Conservation (phyloP, 1,284 basidiomycete genomes). For the Pseudozyma sp. region DNA sequence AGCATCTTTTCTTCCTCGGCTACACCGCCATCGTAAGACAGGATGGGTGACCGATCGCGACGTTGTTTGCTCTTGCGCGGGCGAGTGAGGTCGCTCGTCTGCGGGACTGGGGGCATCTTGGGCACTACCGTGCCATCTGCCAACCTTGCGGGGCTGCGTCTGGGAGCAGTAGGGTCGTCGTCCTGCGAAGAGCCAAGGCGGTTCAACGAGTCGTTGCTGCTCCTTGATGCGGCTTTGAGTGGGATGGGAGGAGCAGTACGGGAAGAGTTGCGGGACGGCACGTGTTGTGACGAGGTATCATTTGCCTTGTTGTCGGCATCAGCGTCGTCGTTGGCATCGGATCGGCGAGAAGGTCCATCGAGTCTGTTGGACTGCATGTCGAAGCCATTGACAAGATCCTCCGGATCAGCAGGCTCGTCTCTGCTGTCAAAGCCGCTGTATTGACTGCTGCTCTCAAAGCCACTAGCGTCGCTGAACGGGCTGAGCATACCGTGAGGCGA, state of each 20-base stretch:
- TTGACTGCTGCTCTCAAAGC: conserved; percentile 43
- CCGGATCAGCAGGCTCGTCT: not conserved
- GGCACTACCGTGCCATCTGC: conserved; percentile 50
- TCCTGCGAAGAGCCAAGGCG: conserved; percentile 9
- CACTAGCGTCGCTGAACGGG: conserved; percentile 35
- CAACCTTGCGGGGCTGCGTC: conserved; percentile 19
- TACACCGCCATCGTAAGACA: conserved; percentile 54
- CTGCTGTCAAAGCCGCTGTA: conserved; percentile 33
- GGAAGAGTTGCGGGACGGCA: conserved; percentile 31
- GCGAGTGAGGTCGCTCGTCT: conserved; percentile 16
- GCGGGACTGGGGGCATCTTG: conserved; percentile 56
- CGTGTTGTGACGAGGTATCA: not conserved
- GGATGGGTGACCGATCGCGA: conserved; percentile 53
- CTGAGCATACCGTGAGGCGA: conserved; percentile 28
- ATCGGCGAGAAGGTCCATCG: not conserved
- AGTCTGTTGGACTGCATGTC: conserved; percentile 14
- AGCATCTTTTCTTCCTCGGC: conserved; percentile 56
- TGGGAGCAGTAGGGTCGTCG: not conserved
- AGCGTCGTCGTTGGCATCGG: not conserved
- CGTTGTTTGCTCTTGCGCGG: conserved; percentile 27
- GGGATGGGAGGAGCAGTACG: conserved; percentile 26
- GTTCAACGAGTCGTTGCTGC: conserved; percentile 30
- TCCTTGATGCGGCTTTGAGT: conserved; percentile 30
- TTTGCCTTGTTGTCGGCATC: not conserved
- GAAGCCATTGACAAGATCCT: conserved; percentile 19